Evolutionary conservation across 768 basidiomycete genomes (phyloP), one percentile per base, ranked within the genome.

Genomic region (Lactifluus volemus): DNA sequence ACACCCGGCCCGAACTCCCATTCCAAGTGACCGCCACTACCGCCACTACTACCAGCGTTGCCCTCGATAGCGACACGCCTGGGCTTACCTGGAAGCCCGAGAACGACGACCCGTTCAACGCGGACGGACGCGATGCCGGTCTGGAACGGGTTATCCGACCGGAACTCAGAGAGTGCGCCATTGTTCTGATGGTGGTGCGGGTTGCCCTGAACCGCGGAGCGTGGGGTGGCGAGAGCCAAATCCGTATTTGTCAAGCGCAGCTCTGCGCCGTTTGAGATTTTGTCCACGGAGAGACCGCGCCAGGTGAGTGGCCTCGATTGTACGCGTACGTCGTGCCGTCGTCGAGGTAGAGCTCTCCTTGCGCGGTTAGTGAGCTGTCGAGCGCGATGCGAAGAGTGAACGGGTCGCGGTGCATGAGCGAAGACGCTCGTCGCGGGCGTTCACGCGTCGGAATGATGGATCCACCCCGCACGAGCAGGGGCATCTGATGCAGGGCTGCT

Each of bases 281-380:
- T 78, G 56, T 76, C 79, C 29, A 91, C 85, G 29, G 68, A 68
- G 68, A 95, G 91, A 61, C 79, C 76, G 58, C 92, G 84, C 91
- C 91, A 95, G 61, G 97, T 77, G 70, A 90, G 83, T 92, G 78
- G 34, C 97, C 97, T 6, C 80, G 70, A 60, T 81, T 75, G 73
- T 94, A 85, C 5, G 79, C 75, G 72, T 84, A 98, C 0, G 87
- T 82, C 54, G 87, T 88, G 14, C 97, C 97, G 67, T 98, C 97
- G 70, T 99, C 97, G 58, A 96, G 81, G 73, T 98, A 99, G 41
- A 99, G 78, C 68, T 95, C 90, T 41, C 97, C 97, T 2, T 69
- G 70, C 0, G 95, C 95, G 34, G 65, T 68, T 30, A 74, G 73
- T 1, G 75, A 68, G 50, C 83, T 81, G 73, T 81, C 81, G 19